Percentiles rank a stretch among this genome's conserved stretches.
Conservation (phyloP, 306 rosid species). For the Cucumis cinereus region DNA sequence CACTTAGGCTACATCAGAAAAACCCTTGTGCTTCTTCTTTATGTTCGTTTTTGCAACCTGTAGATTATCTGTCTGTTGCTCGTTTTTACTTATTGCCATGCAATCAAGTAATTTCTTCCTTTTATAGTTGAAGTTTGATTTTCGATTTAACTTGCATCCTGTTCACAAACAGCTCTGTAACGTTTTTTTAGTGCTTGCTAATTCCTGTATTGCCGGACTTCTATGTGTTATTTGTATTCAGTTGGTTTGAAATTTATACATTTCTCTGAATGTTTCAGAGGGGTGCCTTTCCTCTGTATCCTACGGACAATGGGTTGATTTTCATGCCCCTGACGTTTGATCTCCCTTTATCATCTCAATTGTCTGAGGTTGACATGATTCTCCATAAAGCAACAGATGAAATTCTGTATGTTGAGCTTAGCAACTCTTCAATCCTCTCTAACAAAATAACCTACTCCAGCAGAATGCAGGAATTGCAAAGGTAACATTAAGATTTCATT, state of each 20-base stretch:
- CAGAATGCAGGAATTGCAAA: constrained; percentile 54
- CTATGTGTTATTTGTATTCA: background rate
- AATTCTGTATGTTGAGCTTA: constrained; percentile 50
- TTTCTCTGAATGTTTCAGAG: constrained; percentile 29
- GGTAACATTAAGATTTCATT: constrained; percentile 11
- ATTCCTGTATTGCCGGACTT: background rate
- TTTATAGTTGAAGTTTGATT: background rate
- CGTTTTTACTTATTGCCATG: background rate
- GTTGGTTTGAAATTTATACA: background rate
- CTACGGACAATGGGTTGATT: constrained; percentile 64
- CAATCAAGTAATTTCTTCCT: background rate
- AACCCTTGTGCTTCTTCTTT: no score
- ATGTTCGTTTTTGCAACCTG: no score
- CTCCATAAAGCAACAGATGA: constrained; percentile 93
- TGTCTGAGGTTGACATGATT: constrained; percentile 57
- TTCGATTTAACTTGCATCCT: background rate
- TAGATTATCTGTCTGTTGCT: no score
- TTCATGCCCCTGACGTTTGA: constrained; percentile 60
- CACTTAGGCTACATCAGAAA: no score
- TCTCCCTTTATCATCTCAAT: constrained; percentile 58
- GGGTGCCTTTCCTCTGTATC: constrained; percentile 85
- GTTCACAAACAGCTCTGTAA: background rate
- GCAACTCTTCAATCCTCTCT: constrained; percentile 9
- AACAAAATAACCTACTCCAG: constrained; percentile 32
- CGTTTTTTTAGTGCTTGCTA: background rate